Evolutionary conservation across 306 rosid genomes (phyloP), one percentile per base, ranked within the genome.

Genomic region (Phaseolus lunatus): DNA sequence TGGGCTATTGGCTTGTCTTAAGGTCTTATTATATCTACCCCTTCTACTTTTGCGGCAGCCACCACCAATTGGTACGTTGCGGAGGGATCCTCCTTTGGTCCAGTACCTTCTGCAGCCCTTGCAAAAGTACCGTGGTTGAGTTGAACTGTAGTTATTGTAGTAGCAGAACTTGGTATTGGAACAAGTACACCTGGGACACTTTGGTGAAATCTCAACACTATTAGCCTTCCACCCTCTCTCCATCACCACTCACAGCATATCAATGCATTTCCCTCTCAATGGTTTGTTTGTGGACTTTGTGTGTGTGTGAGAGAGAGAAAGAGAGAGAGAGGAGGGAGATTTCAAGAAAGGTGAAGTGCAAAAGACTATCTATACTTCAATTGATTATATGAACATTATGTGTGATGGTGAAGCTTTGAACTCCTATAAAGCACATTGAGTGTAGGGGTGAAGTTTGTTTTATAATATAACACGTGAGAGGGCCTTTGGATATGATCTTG

Each of bases 61-160:
- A 5, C 97, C 96, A 2, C 93, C 96, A 0, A 90, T 83, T 0
- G 97, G 97, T 5, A 92, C 93, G 18, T 92, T 84, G 8, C 96
- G 69, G 71, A 92, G 89, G 23, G 96, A 90, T 11, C 97, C 96
- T 4, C 97, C 97, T 83, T 88, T 92, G 27, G 97, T 92, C 96
- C 96, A 90, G 72, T 88, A 92, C 58, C 96, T 85, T 78, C 93
- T 87, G 72, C 93, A 92, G 19, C 90, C 89, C 47, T 88, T 92
- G 87, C 97, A 92, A 68, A 92, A 92, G 84, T 88, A 92, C 57
- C 97, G 52, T 14, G 97, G 97, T 33, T 92, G 96, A 13, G 90
- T 87, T 54, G 88, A 83, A 80, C 96, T 92, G 80, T 92, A 92
- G 84, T 92, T 92, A 53, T 92, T 92, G 92, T 92, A 88, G 82